Evolutionary conservation across 352 stramenopile genomes (phyloP).

Genomic region (Globisporangium apiculatum): DNA sequence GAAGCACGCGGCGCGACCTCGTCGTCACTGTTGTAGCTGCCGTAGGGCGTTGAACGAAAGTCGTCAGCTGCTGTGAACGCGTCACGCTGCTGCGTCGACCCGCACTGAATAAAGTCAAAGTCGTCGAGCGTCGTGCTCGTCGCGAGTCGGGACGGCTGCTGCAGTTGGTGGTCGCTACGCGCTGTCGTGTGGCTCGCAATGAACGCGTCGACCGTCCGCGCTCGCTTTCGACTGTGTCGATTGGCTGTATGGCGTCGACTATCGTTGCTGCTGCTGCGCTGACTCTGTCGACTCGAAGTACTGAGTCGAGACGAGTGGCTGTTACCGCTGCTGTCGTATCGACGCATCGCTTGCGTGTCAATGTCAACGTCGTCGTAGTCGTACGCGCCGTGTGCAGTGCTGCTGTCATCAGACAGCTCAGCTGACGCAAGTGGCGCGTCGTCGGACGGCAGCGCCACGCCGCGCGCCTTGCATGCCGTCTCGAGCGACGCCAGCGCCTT

Average conservation of each 20-base stretch:
- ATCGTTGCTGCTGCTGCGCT: not conserved
- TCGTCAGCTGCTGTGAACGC: not conserved
- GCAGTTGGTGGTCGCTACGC: not conserved
- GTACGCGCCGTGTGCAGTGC: slow-evolving; percentile 12
- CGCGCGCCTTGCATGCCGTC: slow-evolving; percentile 20
- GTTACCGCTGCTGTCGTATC: not conserved
- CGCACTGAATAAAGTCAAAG: slow-evolving; percentile 21
- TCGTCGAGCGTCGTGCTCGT: slow-evolving; percentile 30
- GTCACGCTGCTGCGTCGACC: slow-evolving; percentile 2
- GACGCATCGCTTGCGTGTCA: not conserved
- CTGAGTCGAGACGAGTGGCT: no score
- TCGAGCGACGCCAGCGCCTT: slow-evolving; percentile 23
- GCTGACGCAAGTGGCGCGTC: not conserved
- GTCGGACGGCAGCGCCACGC: slow-evolving; percentile 14
- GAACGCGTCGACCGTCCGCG: slow-evolving; percentile 4
- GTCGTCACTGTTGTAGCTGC: not conserved
- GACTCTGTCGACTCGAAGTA: not conserved
- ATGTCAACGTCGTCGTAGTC: slow-evolving; percentile 5
- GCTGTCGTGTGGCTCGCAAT: slow-evolving; percentile 9
- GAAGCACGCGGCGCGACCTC: slow-evolving; percentile 6
- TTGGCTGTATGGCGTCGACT: not conserved
- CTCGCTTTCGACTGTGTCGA: slow-evolving; percentile 1
- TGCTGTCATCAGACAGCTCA: not conserved
- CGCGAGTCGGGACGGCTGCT: not conserved
- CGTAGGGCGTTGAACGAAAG: no score